phyloP scores from a whole-genome alignment of 192 early-diverging fungal genomes.

The Coemansia sp. region DNA sequence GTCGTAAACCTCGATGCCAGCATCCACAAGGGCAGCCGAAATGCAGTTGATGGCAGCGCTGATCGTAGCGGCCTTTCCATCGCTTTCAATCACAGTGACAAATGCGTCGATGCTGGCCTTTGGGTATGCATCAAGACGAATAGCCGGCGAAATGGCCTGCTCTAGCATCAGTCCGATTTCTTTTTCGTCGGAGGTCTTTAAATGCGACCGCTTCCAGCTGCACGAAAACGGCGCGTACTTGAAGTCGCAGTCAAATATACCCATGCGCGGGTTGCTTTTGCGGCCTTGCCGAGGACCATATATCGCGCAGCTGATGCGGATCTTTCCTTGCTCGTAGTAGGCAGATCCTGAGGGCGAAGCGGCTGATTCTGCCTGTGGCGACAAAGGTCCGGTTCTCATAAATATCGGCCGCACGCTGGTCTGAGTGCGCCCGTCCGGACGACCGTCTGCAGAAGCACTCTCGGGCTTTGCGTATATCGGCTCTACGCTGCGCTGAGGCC shows the following conservation, averaged over 20 bases:
- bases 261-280: constrained; percentile 43
- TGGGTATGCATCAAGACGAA: constrained; percentile 54
- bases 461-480: constrained; percentile 27
- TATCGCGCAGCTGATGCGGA: constrained; percentile 55
- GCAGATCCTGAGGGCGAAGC: constrained; percentile 50
- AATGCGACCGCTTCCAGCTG: constrained; percentile 47
- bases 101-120: constrained; percentile 53
- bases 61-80: constrained; percentile 53
- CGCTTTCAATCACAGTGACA: constrained; percentile 57
- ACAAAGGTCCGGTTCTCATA: constrained; percentile 43
- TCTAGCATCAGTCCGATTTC: constrained; percentile 48
- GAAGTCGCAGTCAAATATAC: constrained; percentile 51
- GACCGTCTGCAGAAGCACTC: constrained; percentile 13
- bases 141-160: constrained; percentile 51
- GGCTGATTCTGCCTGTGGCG: constrained; percentile 24
- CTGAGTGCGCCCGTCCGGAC: constrained; percentile 31
- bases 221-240: constrained; percentile 54
- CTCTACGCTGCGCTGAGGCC: constrained; percentile 51
- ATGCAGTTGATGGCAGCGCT: constrained; percentile 55
- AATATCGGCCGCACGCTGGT: constrained; percentile 49
- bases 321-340: constrained; percentile 54
- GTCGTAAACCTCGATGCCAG: constrained; percentile 56
- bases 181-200: constrained; percentile 46
- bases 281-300: constrained; percentile 53
- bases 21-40: constrained; percentile 54